Percentiles rank a stretch among this genome's conserved stretches.
These are phyloP conservation scores for Arthrobotrys sphaeroides DNA, from an alignment of 2,329 filamentous ascomycete genomes.

Conservation along the genomic window DNA sequence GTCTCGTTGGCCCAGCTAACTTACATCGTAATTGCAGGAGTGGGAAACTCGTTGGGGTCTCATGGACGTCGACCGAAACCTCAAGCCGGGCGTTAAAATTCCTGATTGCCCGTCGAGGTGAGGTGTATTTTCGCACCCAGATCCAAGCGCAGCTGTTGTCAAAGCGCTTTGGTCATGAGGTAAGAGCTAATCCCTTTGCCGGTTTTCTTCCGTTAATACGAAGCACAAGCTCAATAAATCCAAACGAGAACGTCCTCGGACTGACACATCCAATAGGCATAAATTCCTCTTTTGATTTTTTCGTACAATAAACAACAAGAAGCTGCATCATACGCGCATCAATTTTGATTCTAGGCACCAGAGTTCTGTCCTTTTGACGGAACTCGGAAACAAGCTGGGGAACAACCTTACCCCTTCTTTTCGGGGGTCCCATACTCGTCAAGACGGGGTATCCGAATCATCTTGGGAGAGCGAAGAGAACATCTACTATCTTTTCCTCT, in stretches of 20 bases:
- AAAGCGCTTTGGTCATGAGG: conserved; percentile 39
- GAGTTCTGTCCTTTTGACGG: conserved; percentile 33
- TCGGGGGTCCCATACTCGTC: conserved; percentile 24
- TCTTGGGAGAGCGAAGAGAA: conserved; percentile 15
- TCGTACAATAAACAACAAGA: conserved; percentile 19
- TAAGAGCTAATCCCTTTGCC: conserved; percentile 35
- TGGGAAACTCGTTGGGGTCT: conserved; percentile 98
- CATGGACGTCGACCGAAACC: conserved; percentile 82
- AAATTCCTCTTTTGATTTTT: conserved; percentile 22
- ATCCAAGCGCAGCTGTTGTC: conserved; percentile 38
- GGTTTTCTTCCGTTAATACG: conserved; percentile 15
- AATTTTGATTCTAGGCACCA: conserved; percentile 50
- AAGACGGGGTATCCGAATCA: conserved; percentile 32
- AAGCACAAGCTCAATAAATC: not conserved
- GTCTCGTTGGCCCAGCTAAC: not conserved
- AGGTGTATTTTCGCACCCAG: conserved; percentile 56
- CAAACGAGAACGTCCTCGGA: conserved; percentile 1
- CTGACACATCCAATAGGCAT: conserved; percentile 38
- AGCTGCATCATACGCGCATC: conserved; percentile 28
- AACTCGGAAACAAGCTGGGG: conserved; percentile 41
- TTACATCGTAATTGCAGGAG: conserved; percentile 65
- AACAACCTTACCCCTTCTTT: conserved; percentile 8
- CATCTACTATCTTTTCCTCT: not conserved
- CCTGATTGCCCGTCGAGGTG: conserved; percentile 72
- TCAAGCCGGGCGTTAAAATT: conserved; percentile 85